These are phyloP conservation scores for Pestalotiopsis sp. DNA, from an alignment of 2,329 filamentous ascomycete species.

Conservation along the genomic window DNA sequence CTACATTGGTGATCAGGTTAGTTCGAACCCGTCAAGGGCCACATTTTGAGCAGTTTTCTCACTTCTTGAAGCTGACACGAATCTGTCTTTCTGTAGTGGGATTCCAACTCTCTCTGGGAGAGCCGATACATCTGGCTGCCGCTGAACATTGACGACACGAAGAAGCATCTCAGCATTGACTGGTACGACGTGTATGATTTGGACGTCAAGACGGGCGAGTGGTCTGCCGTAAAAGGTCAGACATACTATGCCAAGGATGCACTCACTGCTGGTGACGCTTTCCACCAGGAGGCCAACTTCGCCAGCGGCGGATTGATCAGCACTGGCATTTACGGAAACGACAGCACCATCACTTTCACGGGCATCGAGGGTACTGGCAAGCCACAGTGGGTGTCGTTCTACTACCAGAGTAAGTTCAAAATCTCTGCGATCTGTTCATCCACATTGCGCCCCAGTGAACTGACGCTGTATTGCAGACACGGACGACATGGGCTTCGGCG, in stretches of 20 bases:
- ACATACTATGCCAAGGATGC: constrained; percentile 50
- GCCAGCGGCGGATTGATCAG: constrained; percentile 47
- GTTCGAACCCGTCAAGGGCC: background rate
- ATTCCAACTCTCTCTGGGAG: constrained; percentile 59
- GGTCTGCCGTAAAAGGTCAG: constrained; percentile 46
- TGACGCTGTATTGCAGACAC: constrained; percentile 38
- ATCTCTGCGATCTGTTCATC: background rate
- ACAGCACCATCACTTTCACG: constrained; percentile 54
- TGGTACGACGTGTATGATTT: constrained; percentile 62
- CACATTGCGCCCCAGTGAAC: background rate
- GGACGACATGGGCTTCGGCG: constrained; percentile 64
- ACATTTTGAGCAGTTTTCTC: too few species aligned
- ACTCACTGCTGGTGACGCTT: constrained; percentile 47
- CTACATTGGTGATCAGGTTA: constrained; percentile 49
- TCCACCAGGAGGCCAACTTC: constrained; percentile 59
- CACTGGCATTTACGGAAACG: constrained; percentile 57
- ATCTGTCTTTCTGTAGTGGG: constrained; percentile 39
- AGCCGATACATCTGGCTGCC: constrained; percentile 61
- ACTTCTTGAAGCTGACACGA: background rate
- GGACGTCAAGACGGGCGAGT: constrained; percentile 53
- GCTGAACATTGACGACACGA: constrained; percentile 52
- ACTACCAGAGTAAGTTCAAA: constrained; percentile 48
- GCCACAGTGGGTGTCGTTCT: constrained; percentile 60
- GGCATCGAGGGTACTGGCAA: constrained; percentile 50
- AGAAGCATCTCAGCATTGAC: constrained; percentile 49